Conservation (phyloP, 108 stramenopile species). For the Aurantiochytrium sp. region DNA sequence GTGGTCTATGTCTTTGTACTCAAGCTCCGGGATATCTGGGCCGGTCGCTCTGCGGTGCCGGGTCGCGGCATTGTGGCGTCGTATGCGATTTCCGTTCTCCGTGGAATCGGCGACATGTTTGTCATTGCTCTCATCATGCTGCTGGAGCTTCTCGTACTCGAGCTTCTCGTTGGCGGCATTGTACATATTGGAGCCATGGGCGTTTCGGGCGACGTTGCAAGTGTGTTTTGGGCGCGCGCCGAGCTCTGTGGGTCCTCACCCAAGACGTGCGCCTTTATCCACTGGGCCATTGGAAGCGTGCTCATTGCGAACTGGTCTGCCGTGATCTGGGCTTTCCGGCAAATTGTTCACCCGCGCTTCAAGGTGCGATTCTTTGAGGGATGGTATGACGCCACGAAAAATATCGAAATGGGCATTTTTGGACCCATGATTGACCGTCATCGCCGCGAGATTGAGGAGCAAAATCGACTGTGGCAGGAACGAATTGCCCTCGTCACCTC, state of each 20-base stretch:
- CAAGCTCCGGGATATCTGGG: not conserved
- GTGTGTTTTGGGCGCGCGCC: not conserved
- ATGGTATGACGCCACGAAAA: conserved; percentile 7
- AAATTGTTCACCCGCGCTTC: conserved; percentile 2
- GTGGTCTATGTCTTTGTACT: not conserved
- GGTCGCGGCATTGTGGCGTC: not conserved
- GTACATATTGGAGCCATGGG: conserved; percentile 1
- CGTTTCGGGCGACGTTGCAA: not conserved
- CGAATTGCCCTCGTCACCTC: not conserved
- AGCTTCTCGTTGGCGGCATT: not conserved
- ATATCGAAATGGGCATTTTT: not conserved
- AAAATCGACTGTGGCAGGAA: not conserved
- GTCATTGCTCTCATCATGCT: not conserved
- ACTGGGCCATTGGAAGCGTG: not conserved
- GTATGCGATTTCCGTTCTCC: not conserved
- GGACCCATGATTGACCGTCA: not conserved
- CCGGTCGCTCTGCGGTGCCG: not conserved
- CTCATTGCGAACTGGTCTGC: not conserved
- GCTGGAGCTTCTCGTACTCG: not conserved
- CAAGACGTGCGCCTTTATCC: not conserved
- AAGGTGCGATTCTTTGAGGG: not conserved
- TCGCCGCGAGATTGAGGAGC: not conserved
- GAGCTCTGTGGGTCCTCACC: not conserved
- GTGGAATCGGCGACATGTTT: not conserved
- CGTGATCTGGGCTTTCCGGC: not conserved